Conservation (phyloP, 2,329 filamentous ascomycete species). For the Cercospora sesami region DNA sequence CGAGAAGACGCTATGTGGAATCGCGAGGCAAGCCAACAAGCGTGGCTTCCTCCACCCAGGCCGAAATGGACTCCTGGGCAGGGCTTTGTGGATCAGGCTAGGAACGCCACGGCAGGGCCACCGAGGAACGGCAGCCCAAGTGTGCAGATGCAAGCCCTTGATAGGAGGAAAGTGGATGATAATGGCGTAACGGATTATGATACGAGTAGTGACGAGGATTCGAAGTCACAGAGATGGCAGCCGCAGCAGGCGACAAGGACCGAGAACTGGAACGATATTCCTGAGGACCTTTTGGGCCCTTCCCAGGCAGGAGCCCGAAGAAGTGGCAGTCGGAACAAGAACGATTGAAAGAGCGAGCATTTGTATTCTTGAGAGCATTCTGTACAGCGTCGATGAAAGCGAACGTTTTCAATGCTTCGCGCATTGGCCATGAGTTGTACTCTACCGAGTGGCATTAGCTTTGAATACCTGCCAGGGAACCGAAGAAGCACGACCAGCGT, state of each 20-base stretch:
- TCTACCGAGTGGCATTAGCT: neutral
- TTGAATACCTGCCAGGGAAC: neutral
- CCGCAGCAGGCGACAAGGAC: conserved; percentile 27
- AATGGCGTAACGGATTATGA: conserved; percentile 39
- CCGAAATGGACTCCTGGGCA: conserved; percentile 33
- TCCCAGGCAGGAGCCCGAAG: conserved; percentile 29
- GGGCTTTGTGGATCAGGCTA: conserved; percentile 42
- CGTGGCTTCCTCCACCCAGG: conserved; percentile 20
- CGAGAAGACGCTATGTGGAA: conserved; percentile 30
- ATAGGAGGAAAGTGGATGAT: conserved; percentile 32
- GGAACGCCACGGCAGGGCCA: conserved; percentile 3
- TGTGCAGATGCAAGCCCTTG: conserved; percentile 47
- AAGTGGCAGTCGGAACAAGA: conserved; percentile 37
- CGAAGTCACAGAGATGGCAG: conserved; percentile 7
- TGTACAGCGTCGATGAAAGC: conserved; percentile 69
- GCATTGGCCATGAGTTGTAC: neutral
- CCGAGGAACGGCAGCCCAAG: conserved; percentile 17
- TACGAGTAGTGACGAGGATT: conserved; percentile 32
- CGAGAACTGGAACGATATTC: conserved; percentile 52
- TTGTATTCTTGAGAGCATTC: conserved; percentile 49
- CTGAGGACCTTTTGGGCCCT: conserved; percentile 46
- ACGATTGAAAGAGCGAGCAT: conserved; percentile 27
- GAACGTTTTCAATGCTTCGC: neutral
- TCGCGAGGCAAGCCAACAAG: conserved; percentile 13
- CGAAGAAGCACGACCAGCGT: neutral